These are phyloP conservation scores for Ustilago hordei DNA, from an alignment of 1,284 basidiomycete genomes.

Conservation along the genomic window DNA sequence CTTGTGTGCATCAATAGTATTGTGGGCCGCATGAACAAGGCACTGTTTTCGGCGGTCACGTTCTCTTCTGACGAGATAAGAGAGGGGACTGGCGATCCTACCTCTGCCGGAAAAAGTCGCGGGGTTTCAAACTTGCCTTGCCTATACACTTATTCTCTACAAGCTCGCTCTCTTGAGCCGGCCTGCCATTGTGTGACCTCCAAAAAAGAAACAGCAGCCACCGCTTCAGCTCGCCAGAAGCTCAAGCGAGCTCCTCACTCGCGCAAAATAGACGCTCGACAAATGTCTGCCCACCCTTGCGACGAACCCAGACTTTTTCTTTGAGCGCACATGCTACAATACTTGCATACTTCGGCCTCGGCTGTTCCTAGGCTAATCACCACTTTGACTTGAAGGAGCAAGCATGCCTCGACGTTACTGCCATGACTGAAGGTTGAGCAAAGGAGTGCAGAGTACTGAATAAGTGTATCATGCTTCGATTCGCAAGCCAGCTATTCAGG, in stretches of 20 bases:
- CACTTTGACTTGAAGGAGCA: conserved; percentile 20
- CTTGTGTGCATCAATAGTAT: background rate
- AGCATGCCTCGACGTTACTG: background rate
- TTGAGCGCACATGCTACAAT: background rate
- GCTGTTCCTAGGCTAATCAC: conserved; percentile 38
- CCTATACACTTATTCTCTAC: background rate
- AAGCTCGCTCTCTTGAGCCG: background rate
- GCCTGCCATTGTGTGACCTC: background rate
- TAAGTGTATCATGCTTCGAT: background rate
- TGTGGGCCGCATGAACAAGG: background rate
- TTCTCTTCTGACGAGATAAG: background rate
- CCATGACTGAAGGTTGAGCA: background rate
- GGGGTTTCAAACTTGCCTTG: conserved; percentile 2
- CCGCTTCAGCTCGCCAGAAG: background rate
- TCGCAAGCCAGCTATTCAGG: background rate
- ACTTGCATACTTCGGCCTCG: conserved; percentile 3
- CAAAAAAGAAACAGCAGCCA: background rate
- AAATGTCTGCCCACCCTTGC: background rate
- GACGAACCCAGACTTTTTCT: background rate
- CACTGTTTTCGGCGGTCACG: conserved; percentile 20
- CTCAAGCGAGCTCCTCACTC: background rate
- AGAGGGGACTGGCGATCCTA: background rate
- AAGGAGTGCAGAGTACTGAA: background rate
- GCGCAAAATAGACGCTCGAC: background rate
- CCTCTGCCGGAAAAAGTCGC: background rate